Evolutionary conservation across 352 stramenopile genomes (phyloP).

Genomic region (Globisporangium barbulae): DNA sequence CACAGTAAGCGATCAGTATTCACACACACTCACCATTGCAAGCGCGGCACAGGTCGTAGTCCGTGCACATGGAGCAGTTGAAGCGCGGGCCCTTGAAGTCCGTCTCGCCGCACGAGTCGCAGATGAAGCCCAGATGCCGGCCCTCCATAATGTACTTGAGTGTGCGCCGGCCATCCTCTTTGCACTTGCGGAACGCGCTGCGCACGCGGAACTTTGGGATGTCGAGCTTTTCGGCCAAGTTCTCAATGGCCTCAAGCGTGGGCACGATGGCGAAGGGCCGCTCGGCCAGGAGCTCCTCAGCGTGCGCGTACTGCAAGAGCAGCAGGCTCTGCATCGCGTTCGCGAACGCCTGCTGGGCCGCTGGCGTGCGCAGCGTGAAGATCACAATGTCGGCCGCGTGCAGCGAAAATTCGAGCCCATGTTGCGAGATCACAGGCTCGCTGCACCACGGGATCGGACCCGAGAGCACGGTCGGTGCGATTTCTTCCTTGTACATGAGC

Average conservation of each 20-base stretch:
- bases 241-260: constrained; percentile 64
- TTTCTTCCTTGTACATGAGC: constrained; percentile 73
- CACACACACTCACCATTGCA: constrained; percentile 47
- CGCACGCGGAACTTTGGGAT: constrained; percentile 80
- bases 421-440: constrained; percentile 10
- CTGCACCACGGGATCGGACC: constrained; percentile 37
- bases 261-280: constrained; percentile 17
- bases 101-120: constrained; percentile 75
- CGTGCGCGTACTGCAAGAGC: constrained; percentile 34
- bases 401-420: constrained; percentile 22
- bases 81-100: constrained; percentile 73
- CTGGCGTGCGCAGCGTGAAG: constrained; percentile 27
- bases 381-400: constrained; percentile 63
- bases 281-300: constrained; percentile 31
- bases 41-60: constrained; percentile 68
- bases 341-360: constrained; percentile 25
- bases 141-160: constrained; percentile 83
- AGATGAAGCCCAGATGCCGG: constrained; percentile 78
- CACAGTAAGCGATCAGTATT: neutral
- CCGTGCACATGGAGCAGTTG: constrained; percentile 71
- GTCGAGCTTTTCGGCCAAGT: constrained; percentile 59
- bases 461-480: constrained; percentile 56
- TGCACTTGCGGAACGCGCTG: constrained; percentile 78
- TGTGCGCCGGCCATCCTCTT: constrained; percentile 57
- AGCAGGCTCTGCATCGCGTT: constrained; percentile 31